A percentile compares a stretch with the other conserved stretches of the same genome.
Conservation (phyloP, 352 stramenopile genomes). For the Paralagenidium karlingii region DNA sequence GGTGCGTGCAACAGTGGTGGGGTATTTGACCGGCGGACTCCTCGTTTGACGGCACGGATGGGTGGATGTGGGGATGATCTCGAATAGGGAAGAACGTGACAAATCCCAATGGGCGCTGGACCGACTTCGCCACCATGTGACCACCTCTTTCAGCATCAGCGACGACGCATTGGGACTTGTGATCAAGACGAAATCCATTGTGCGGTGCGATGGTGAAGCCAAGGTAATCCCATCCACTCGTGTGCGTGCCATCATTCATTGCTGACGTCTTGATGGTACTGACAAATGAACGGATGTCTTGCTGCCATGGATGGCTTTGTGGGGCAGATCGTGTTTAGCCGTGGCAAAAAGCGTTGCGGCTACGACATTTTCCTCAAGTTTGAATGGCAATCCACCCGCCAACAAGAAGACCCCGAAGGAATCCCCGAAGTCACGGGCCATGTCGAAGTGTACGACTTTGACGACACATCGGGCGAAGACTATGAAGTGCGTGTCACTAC, state of each 20-base stretch:
- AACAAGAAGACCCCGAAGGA: constrained; percentile 20
- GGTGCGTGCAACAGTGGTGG: constrained; percentile 24
- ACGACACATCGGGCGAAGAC: constrained; percentile 72
- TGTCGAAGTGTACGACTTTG: constrained; percentile 75
- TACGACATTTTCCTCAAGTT: constrained; percentile 80
- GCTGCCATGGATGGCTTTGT: background rate
- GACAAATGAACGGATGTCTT: too few species aligned
- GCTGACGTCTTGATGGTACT: background rate
- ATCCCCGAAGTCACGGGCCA: constrained; percentile 38
- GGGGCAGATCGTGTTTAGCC: constrained; percentile 43
- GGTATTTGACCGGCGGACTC: background rate
- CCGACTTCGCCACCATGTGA: constrained; percentile 53
- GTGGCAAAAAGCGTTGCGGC: constrained; percentile 74
- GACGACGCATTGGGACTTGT: constrained; percentile 25
- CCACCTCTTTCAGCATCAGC: constrained; percentile 41
- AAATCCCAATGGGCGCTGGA: constrained; percentile 72
- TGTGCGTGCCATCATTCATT: background rate
- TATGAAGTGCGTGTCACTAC: constrained; percentile 56
- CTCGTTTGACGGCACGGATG: background rate
- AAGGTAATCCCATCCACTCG: constrained; percentile 42
- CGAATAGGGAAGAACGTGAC: constrained; percentile 59
- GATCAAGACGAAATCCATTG: constrained; percentile 52
- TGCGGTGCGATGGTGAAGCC: constrained; percentile 58
- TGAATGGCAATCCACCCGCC: constrained; percentile 32
- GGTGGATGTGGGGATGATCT: background rate